Conservation (phyloP, 768 basidiomycete genomes). For the Pulveroboletus sp. region DNA sequence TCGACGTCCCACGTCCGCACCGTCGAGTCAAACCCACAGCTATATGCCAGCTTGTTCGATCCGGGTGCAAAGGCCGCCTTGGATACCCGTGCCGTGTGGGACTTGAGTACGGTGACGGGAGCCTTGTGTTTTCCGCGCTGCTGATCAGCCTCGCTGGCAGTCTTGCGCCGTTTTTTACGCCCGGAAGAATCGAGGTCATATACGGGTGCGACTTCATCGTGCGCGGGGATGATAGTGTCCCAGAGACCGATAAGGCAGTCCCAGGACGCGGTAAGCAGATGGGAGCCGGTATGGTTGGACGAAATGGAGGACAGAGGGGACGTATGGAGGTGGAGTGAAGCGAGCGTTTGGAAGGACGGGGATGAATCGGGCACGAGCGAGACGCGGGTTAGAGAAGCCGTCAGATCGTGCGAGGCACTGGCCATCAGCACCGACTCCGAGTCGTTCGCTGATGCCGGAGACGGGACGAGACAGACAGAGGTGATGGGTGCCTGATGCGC, state of each 20-base stretch:
- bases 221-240: constrained; percentile 56
- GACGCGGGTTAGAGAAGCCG: constrained; percentile 48
- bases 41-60: constrained; percentile 11
- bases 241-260: constrained; percentile 82
- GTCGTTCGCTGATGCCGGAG: constrained; percentile 21
- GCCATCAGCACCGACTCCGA: constrained; percentile 45
- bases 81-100: constrained; percentile 80
- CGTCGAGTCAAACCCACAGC: constrained; percentile 81
- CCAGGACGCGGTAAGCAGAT: constrained; percentile 83
- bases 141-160: constrained; percentile 32
- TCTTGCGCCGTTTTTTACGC: constrained; percentile 60
- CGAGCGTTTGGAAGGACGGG: constrained; percentile 26
- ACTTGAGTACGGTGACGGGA: constrained; percentile 70
- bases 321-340: constrained; percentile 81
- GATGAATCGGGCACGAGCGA: constrained; percentile 8
- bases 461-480: constrained; percentile 53
- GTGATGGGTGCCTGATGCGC: constrained; percentile 67
- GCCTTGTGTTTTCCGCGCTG: constrained; percentile 51
- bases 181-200: constrained; percentile 4
- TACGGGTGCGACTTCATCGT: constrained; percentile 52
- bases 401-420: constrained; percentile 76
- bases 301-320: constrained; percentile 63
- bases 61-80: constrained; percentile 54
- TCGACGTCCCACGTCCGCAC: constrained; percentile 86
- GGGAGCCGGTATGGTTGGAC: constrained; percentile 47